Conservation (phyloP, 1,284 basidiomycete species). For the Microbotryum silenes-acaulis region DNA sequence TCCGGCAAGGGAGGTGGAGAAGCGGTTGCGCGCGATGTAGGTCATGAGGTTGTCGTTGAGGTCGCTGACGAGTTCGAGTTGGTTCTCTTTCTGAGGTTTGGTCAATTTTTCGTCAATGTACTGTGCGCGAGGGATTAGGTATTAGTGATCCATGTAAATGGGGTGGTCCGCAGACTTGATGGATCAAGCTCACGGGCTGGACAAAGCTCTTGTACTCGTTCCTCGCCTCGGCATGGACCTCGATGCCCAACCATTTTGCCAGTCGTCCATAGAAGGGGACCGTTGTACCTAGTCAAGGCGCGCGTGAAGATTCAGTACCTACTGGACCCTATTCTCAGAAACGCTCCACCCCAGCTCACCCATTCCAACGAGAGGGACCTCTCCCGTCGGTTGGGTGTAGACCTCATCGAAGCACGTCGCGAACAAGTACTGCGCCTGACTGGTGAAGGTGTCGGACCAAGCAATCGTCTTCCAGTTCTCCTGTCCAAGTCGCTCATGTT, state of each 20-base stretch:
- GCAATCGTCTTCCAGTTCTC: constrained; percentile 39
- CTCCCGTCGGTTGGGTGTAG: constrained; percentile 43
- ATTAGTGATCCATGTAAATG: neutral
- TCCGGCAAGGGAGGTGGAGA: constrained; percentile 11
- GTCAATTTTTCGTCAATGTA: constrained; percentile 35
- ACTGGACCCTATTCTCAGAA: neutral
- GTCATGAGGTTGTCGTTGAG: constrained; percentile 37
- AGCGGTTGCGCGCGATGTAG: constrained; percentile 35
- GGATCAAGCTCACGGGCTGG: constrained; percentile 17
- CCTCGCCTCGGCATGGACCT: constrained; percentile 43
- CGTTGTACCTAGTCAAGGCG: constrained; percentile 16
- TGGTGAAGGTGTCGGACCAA: constrained; percentile 42
- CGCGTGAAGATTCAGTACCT: neutral
- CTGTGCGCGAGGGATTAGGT: constrained; percentile 10
- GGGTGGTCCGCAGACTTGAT: neutral
- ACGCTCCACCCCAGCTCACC: constrained; percentile 26
- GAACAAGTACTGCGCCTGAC: constrained; percentile 42
- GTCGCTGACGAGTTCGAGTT: constrained; percentile 32
- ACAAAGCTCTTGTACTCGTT: constrained; percentile 42
- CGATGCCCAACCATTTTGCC: constrained; percentile 43
- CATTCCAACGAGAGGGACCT: constrained; percentile 42
- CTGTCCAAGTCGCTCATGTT: constrained; percentile 38
- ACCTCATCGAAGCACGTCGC: constrained; percentile 42
- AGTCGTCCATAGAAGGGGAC: constrained; percentile 39
- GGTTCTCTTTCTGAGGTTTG: constrained; percentile 36